Percentiles rank a stretch among this genome's conserved stretches.
Evolutionary conservation across 148 eudicot genomes (phyloP).

Genomic region (Diospyros lotus): DNA sequence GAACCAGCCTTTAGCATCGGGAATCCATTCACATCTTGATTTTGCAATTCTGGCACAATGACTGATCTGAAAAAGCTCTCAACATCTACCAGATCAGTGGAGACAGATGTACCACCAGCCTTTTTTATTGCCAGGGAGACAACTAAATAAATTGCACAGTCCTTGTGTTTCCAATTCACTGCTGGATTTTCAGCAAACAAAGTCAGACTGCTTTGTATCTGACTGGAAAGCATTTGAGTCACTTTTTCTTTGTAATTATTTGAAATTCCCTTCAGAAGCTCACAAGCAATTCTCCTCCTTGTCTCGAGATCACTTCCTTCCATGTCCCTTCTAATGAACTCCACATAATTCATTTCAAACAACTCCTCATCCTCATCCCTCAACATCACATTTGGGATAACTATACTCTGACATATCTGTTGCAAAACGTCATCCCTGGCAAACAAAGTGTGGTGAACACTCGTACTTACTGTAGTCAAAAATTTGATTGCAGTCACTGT

Average conservation of each 20-base stretch:
- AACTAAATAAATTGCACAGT: slow-evolving; percentile 90
- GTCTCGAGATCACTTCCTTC: slow-evolving; percentile 99
- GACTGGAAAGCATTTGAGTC: slow-evolving; percentile 53
- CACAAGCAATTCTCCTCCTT: slow-evolving; percentile 93
- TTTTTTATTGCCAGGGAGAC: slow-evolving; percentile 70
- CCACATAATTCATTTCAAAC: slow-evolving; percentile 90
- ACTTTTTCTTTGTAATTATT: slow-evolving; percentile 72
- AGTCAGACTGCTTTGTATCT: slow-evolving; percentile 60
- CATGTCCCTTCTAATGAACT: slow-evolving; percentile 87
- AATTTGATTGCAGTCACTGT: slow-evolving; percentile 86
- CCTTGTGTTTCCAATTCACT: slow-evolving; percentile 84
- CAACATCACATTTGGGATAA: slow-evolving; percentile 89
- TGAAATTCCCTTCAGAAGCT: slow-evolving; percentile 88
- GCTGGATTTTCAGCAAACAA: slow-evolving; percentile 63
- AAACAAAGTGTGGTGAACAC: slow-evolving; percentile 69
- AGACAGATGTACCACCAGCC: slow-evolving; percentile 67
- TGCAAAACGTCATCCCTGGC: slow-evolving; percentile 67
- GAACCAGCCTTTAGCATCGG: slow-evolving; percentile 93
- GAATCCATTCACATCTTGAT: slow-evolving; percentile 75
- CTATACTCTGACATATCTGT: slow-evolving; percentile 78
- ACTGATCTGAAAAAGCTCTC: slow-evolving; percentile 67
- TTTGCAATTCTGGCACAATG: slow-evolving; percentile 80
- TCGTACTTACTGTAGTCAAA: slow-evolving; percentile 71
- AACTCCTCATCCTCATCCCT: slow-evolving; percentile 95
- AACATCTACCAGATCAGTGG: slow-evolving; percentile 81